Base-by-base conservation (phyloP, 495 filamentous ascomycete species). In the Neurospora sp. region DNA sequence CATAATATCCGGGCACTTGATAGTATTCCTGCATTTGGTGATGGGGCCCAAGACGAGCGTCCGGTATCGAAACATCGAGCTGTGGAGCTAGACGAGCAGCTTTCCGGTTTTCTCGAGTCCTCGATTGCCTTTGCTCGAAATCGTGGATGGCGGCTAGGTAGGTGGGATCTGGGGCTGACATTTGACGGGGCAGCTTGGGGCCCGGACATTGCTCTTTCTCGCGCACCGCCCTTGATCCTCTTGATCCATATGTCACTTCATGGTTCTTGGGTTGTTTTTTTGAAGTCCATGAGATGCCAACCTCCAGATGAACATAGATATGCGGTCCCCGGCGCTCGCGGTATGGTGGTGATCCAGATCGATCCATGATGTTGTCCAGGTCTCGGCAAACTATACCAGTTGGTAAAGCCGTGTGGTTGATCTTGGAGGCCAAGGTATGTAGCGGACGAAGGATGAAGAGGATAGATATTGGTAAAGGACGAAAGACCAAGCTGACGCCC, bases 301-400 rank as follows among this genome's bases (percentile, higher is more conserved):
- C 84, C 71, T 83, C 83, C 72, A 86, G 73, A 37, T 85, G 83
- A 2, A 86, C 76, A 59, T 85, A 85, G 39, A 86, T 76, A 48
- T 85, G 83, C 66, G 85, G 85, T 31, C 79, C 78, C 37, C 75
- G 54, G 46, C 72, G 73, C 70, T 82, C 72, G 71, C 72, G 37
- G 74, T 73, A 66, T 69, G 72, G 70, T 37, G 72, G 59, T 75
- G 77, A 71, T 78, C 71, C 37, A 76, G 75, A 37, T 74, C 72
- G 78, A 39, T 81, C 76, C 78, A 81, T 81, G 77, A 62, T 75
- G 74, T 41, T 41, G 76, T 75, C 14, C 27, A 18, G 31, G 27
- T 31, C 27, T 37, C 27, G 54, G 54, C 14, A 3, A 35, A 18
- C 2, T 54, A 1, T 59, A 18, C 14, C 54, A 66, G 75, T 70